phyloP scores from a whole-genome alignment of 2,329 filamentous ascomycete species.

The Pyrenophora tritici-repentis region DNA sequence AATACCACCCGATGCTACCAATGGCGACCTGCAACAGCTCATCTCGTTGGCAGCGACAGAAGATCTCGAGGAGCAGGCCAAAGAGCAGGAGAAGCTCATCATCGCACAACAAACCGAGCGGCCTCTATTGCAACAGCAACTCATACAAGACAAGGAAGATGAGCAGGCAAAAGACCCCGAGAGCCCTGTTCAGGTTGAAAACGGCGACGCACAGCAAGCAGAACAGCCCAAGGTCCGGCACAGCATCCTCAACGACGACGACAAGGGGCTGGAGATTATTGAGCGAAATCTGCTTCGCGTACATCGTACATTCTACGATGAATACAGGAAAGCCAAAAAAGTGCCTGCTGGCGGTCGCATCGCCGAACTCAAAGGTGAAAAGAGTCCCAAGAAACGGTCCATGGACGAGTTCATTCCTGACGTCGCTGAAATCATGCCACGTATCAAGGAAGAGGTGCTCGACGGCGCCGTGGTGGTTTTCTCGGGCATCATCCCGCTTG shows the following conservation, averaged over 20 bases:
- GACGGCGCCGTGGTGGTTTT: slow-evolving; percentile 79
- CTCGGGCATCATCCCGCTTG: slow-evolving; percentile 86
- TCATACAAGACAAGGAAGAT: slow-evolving; percentile 85
- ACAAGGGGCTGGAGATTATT: slow-evolving; percentile 78
- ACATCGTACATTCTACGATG: slow-evolving; percentile 79
- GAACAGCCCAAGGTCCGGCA: slow-evolving; percentile 61
- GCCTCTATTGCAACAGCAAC: slow-evolving; percentile 88
- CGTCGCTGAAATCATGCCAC: slow-evolving; percentile 80
- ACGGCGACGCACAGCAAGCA: slow-evolving; percentile 43
- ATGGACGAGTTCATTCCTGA: slow-evolving; percentile 72
- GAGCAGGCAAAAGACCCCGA: slow-evolving; percentile 62
- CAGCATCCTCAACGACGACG: slow-evolving; percentile 84
- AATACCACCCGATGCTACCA: slow-evolving; percentile 53
- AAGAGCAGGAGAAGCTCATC: slow-evolving; percentile 84
- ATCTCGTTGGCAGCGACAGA: slow-evolving; percentile 76
- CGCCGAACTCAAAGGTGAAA: slow-evolving; percentile 58
- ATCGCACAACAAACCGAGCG: slow-evolving; percentile 88
- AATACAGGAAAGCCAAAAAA: slow-evolving; percentile 67
- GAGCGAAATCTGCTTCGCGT: slow-evolving; percentile 76
- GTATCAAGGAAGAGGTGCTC: slow-evolving; percentile 78
- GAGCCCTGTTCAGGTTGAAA: slow-evolving; percentile 45
- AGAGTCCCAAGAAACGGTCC: slow-evolving; percentile 54
- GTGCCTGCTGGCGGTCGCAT: slow-evolving; percentile 52
- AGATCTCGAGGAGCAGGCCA: slow-evolving; percentile 75
- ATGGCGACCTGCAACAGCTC: slow-evolving; percentile 73